A percentile compares a stretch with the other conserved stretches of the same genome.
phyloP scores from a whole-genome alignment of 2,329 filamentous ascomycete species.

The Colletotrichum salicis region DNA sequence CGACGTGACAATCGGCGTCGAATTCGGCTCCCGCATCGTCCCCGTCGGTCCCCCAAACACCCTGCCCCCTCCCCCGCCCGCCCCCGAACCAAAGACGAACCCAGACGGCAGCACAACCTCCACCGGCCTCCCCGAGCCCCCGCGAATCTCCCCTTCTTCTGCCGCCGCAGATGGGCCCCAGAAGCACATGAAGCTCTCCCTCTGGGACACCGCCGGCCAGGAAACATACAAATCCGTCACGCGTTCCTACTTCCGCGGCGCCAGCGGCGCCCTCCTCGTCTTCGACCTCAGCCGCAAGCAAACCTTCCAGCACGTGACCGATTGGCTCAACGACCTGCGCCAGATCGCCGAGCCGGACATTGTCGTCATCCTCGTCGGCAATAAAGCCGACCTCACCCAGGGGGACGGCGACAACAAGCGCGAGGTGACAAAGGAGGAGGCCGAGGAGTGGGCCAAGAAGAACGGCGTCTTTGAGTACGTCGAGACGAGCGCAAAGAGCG shows the following conservation, averaged over 20 bases:
- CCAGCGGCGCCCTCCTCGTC: conserved; percentile 79
- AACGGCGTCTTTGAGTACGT: conserved; percentile 95
- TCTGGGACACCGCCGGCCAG: conserved; percentile 97
- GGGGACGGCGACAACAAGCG: conserved; percentile 66
- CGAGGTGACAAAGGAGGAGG: conserved; percentile 84
- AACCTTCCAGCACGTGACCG: conserved; percentile 88
- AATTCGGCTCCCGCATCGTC: conserved; percentile 93
- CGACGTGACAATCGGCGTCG: conserved; percentile 96
- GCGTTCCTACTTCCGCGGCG: conserved; percentile 89
- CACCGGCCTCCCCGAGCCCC: conserved; percentile 65
- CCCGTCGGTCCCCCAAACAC: conserved; percentile 85
- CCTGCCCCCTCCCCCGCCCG: conserved; percentile 52
- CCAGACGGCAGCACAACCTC: conserved; percentile 35
- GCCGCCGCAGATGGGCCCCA: conserved; percentile 51
- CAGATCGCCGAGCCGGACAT: conserved; percentile 97
- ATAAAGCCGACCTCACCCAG: conserved; percentile 86
- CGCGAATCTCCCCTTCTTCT: conserved; percentile 40
- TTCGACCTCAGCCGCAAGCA: conserved; percentile 90
- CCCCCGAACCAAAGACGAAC: conserved; percentile 25
- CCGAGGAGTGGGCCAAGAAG: conserved; percentile 85
- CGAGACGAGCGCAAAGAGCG: conserved; percentile 95
- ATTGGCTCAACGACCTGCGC: conserved; percentile 93
- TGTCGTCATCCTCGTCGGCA: conserved; percentile 92
- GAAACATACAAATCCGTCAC: conserved; percentile 98
- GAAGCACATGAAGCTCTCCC: conserved; percentile 89